Percentiles rank a stretch among this genome's conserved stretches.
These are phyloP conservation scores for Abrus pulchellus DNA, from an alignment of 306 rosid genomes.

Conservation along the genomic window DNA sequence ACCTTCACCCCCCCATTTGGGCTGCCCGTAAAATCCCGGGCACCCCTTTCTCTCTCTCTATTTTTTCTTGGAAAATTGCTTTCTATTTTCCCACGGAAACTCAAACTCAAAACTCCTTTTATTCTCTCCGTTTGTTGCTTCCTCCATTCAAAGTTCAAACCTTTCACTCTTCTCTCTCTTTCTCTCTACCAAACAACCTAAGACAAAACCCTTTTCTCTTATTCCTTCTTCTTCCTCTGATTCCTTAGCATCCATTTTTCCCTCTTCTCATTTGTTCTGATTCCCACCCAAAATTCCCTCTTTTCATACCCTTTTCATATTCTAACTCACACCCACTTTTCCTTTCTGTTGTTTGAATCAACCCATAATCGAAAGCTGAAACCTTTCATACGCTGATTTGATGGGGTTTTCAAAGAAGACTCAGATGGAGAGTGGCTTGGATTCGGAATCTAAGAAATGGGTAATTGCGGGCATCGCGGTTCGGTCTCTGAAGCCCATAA, in stretches of 20 bases:
- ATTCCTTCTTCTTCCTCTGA: slow-evolving; percentile 52
- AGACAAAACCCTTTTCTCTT: slow-evolving; percentile 72
- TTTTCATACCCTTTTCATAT: slow-evolving; percentile 41
- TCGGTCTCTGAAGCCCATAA: slow-evolving; percentile 75
- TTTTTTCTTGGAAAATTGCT: slow-evolving; percentile 39
- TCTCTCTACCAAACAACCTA: slow-evolving; percentile 36
- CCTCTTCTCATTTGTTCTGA: slow-evolving; percentile 50
- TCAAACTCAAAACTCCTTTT: slow-evolving; percentile 18
- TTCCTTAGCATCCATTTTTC: neutral
- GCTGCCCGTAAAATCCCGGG: slow-evolving; percentile 88
- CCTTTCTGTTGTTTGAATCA: slow-evolving; percentile 11
- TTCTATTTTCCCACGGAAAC: slow-evolving; percentile 49
- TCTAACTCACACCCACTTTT: slow-evolving; percentile 41
- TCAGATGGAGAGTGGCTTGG: slow-evolving; percentile 68
- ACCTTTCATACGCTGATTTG: slow-evolving; percentile 22
- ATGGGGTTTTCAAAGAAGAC: slow-evolving; percentile 93
- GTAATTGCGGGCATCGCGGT: slow-evolving; percentile 79
- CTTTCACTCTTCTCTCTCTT: slow-evolving; percentile 44
- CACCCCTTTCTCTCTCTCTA: slow-evolving; percentile 51
- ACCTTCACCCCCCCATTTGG: slow-evolving; percentile 50
- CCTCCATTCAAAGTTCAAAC: slow-evolving; percentile 15
- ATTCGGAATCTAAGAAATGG: slow-evolving; percentile 78
- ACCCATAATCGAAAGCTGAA: neutral
- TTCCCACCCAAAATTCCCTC: slow-evolving; percentile 49
- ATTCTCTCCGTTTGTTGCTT: too few relatives aligned